These are phyloP conservation scores for Prunus mongolica DNA, from an alignment of 306 rosid species.

Conservation along the genomic window DNA sequence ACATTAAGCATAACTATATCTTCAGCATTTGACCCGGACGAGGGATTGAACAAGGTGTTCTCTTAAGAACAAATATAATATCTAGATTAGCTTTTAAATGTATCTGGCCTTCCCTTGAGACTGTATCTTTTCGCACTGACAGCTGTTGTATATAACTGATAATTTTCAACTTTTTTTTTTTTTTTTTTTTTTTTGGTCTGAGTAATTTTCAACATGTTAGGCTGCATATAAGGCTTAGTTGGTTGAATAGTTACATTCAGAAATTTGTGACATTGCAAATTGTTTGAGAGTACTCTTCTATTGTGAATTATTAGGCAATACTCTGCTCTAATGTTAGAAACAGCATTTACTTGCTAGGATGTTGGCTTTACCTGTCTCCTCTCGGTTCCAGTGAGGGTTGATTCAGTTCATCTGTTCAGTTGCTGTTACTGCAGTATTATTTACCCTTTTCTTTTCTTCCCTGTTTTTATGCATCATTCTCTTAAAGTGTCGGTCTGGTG, in stretches of 20 bases:
- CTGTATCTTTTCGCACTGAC: background rate
- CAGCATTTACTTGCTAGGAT: background rate
- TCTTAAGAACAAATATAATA: background rate
- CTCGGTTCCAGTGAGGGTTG: background rate
- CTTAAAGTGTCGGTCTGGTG: background rate
- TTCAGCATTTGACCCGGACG: background rate
- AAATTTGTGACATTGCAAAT: background rate
- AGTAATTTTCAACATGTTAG: background rate
- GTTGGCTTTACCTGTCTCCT: background rate
- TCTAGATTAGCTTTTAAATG: background rate
- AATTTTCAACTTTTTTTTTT: background rate
- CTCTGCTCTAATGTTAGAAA: constrained; percentile 2
- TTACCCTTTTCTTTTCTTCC: background rate
- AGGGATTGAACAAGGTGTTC: background rate
- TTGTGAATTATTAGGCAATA: background rate
- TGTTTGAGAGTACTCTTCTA: background rate
- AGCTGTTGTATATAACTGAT: background rate
- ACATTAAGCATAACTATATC: background rate
- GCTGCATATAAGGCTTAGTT: background rate
- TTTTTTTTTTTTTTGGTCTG: too few species aligned
- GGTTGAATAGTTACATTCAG: background rate
- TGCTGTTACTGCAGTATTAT: background rate
- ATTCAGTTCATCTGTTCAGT: background rate
- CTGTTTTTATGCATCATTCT: background rate
- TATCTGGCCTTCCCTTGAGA: background rate